Evolutionary conservation across 352 stramenopile species (phyloP).

Genomic region (Phytophthora ohioensis): DNA sequence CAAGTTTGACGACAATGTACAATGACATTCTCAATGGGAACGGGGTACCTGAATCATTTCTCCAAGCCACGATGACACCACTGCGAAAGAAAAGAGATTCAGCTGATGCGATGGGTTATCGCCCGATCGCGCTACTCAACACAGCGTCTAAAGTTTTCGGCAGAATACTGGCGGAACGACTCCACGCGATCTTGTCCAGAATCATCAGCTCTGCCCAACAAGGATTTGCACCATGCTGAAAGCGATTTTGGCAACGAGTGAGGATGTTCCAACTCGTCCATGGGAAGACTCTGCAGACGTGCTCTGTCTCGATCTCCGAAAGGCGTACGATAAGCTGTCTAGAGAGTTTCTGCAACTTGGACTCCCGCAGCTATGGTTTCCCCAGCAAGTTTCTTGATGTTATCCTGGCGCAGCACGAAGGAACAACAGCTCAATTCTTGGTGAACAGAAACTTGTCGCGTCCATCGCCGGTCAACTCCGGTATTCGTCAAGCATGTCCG

Average conservation of each 20-base stretch:
- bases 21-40: slow-evolving; percentile 4
- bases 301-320: neutral
- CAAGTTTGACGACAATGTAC: neutral
- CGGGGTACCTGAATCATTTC: slow-evolving; percentile 1
- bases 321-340: neutral
- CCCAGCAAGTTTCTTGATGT: neutral
- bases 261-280: neutral
- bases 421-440: neutral
- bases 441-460: neutral
- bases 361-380: too few species aligned
- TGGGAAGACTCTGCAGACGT: neutral
- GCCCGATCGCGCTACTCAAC: neutral
- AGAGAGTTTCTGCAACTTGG: neutral
- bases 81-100: neutral
- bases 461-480: neutral
- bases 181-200: neutral
- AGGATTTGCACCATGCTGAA: neutral
- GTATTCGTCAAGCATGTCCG: neutral
- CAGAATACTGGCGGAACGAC: neutral
- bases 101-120: neutral
- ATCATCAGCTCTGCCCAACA: neutral
- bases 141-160: neutral
- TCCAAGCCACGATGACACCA: neutral
- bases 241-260: neutral
- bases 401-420: neutral